Conservation (phyloP, 441 rosid species). For the Mallotus japonicus region DNA sequence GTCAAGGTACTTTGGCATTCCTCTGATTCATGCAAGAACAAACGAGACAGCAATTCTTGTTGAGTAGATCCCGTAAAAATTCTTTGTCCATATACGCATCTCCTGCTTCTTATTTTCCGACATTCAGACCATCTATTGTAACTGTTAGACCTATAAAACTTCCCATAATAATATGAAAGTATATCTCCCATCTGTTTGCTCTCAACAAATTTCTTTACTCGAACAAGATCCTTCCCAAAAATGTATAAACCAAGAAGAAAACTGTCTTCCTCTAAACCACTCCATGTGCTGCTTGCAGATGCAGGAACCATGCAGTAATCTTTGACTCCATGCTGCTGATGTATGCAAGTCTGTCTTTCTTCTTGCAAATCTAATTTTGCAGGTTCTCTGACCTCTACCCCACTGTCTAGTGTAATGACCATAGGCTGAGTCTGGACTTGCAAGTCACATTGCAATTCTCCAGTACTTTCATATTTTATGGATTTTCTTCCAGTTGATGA, state of each 20-base stretch:
- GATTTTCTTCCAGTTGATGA: conserved; percentile 11
- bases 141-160: conserved; percentile 49
- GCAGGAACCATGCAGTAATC: conserved; percentile 53
- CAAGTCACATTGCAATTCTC: conserved; percentile 23
- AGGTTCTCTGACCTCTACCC: conserved; percentile 16
- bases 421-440: conserved; percentile 24
- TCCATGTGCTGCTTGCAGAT: conserved; percentile 48
- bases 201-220: conserved; percentile 46
- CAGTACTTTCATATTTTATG: conserved; percentile 30
- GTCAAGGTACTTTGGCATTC: conserved; percentile 36
- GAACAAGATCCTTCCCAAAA: conserved; percentile 55
- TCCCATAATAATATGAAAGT: conserved; percentile 53
- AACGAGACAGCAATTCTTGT: conserved; percentile 55
- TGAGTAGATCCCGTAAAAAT: conserved; percentile 56
- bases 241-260: conserved; percentile 68
- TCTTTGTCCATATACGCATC: conserved; percentile 45
- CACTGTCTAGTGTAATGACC: conserved; percentile 15
- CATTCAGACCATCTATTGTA: conserved; percentile 55
- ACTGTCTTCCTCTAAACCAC: conserved; percentile 42
- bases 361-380: conserved; percentile 24
- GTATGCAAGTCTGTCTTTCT: conserved; percentile 32
- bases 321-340: conserved; percentile 30
- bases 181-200: conserved; percentile 45
- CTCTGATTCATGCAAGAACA: conserved; percentile 38
- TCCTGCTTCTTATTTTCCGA: conserved; percentile 45